Conservation (phyloP, 441 rosid species). For the Erodium moschatum region DNA sequence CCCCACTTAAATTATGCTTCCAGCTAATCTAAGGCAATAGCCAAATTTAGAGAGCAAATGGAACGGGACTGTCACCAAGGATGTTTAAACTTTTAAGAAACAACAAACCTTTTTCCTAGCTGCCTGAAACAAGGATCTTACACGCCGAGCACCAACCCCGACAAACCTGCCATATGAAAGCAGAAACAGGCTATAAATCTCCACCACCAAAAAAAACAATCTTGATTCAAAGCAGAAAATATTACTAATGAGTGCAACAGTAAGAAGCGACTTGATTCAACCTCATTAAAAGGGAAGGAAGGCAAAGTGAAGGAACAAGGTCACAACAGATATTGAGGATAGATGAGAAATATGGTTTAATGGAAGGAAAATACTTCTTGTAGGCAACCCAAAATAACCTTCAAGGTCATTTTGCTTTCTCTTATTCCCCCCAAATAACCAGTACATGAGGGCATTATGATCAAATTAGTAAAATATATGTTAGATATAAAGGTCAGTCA, state of each 20-base stretch:
- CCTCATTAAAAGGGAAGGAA: slow-evolving; percentile 2
- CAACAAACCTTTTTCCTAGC: slow-evolving; percentile 4
- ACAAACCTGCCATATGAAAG: background rate
- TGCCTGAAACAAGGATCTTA: slow-evolving; percentile 3
- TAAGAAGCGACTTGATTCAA: background rate
- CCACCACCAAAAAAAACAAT: background rate
- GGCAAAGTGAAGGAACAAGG: background rate
- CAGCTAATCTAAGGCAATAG: background rate
- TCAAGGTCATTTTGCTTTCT: too few species aligned
- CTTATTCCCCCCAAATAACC: background rate
- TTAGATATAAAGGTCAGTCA: background rate
- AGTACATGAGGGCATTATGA: background rate
- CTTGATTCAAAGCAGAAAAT: background rate
- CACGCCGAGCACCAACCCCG: background rate
- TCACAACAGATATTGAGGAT: background rate
- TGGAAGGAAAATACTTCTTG: too few species aligned
- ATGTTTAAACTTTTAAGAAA: background rate
- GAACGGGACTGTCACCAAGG: background rate
- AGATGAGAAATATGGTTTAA: background rate
- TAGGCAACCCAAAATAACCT: too few species aligned
- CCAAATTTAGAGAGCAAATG: background rate
- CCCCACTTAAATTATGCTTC: background rate
- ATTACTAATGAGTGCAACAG: background rate
- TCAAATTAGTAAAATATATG: background rate
- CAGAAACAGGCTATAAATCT: background rate